Conservation (phyloP, 495 filamentous ascomycete species). For the Aspergillus sclerotioniger region DNA sequence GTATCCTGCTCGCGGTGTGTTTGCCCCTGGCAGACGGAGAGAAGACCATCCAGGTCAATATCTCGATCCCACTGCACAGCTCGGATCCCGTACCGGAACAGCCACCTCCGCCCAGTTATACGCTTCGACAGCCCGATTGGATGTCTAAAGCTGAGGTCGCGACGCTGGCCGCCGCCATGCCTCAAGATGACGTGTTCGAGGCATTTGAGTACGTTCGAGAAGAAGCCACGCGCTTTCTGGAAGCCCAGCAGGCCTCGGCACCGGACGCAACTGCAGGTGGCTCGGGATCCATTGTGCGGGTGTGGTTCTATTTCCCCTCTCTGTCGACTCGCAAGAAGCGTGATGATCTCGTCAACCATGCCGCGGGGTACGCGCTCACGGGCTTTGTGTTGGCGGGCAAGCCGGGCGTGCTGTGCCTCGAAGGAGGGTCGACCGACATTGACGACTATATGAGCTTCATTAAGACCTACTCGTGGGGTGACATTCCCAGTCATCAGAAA, state of each 20-base stretch:
- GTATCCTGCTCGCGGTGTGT: conserved; percentile 26
- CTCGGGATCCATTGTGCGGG: conserved; percentile 27
- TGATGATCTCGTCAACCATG: conserved; percentile 38
- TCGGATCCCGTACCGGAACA: conserved; percentile 18
- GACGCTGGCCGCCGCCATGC: conserved; percentile 27
- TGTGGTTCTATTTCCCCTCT: conserved; percentile 46
- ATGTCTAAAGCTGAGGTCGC: conserved; percentile 41
- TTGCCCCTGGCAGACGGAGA: conserved; percentile 28
- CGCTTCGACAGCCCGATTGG: conserved; percentile 42
- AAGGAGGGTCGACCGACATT: conserved; percentile 32
- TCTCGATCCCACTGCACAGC: conserved; percentile 33
- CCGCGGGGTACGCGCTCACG: conserved; percentile 33
- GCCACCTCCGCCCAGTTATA: conserved; percentile 28
- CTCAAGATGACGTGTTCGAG: conserved; percentile 30
- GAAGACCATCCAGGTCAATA: conserved; percentile 33
- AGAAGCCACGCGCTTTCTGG: conserved; percentile 25
- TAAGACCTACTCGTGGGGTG: conserved; percentile 45
- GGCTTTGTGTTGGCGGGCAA: conserved; percentile 43
- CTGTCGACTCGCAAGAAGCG: conserved; percentile 39
- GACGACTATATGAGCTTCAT: conserved; percentile 45
- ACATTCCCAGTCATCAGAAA: conserved; percentile 44
- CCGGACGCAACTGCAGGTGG: background rate
- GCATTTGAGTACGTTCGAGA: conserved; percentile 36
- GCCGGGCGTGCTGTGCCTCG: conserved; percentile 40
- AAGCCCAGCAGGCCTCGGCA: conserved; percentile 18